Percentiles rank a stretch among this genome's conserved stretches.
Conservation (phyloP, 1,284 basidiomycete genomes). For the Tremellales sp. region DNA sequence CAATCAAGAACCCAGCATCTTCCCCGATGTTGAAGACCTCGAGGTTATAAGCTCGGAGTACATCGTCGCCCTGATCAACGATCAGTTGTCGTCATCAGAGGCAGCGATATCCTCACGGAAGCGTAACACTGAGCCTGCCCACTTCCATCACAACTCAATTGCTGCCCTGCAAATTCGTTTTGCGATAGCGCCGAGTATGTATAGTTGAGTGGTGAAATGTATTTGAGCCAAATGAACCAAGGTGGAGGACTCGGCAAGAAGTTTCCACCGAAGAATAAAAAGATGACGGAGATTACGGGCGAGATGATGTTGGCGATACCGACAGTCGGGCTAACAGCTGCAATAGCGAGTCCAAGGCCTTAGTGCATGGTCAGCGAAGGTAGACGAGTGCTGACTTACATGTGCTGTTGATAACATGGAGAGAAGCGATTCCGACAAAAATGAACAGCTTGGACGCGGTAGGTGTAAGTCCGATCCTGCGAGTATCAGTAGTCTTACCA, state of each 20-base stretch:
- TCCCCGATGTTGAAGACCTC: conserved; percentile 10
- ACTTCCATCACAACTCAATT: conserved; percentile 3
- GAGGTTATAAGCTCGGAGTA: conserved; percentile 9
- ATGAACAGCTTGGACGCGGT: conserved; percentile 9
- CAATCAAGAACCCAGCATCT: conserved; percentile 9
- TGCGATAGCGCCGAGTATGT: conserved; percentile 7
- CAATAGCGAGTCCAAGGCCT: conserved; percentile 12
- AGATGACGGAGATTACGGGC: conserved; percentile 13
- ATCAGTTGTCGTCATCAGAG: no score
- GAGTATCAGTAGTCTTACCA: neutral
- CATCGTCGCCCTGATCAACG: conserved; percentile 4
- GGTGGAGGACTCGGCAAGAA: conserved; percentile 15
- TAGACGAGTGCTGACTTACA: conserved; percentile 1
- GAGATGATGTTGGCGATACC: conserved; percentile 13
- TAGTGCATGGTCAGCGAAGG: neutral
- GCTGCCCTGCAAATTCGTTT: conserved; percentile 6
- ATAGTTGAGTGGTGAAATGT: conserved; percentile 13
- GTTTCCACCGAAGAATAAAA: conserved; percentile 13
- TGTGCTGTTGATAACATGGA: conserved; percentile 7
- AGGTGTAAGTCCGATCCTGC: conserved; percentile 12
- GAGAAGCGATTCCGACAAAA: conserved; percentile 8
- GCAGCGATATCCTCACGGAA: conserved; percentile 1
- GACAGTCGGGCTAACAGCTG: conserved; percentile 10
- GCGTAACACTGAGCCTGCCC: conserved; percentile 4
- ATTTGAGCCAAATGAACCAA: conserved; percentile 16